Conservation (phyloP, 1,284 basidiomycete genomes). For the Veloboletus limbatus region DNA sequence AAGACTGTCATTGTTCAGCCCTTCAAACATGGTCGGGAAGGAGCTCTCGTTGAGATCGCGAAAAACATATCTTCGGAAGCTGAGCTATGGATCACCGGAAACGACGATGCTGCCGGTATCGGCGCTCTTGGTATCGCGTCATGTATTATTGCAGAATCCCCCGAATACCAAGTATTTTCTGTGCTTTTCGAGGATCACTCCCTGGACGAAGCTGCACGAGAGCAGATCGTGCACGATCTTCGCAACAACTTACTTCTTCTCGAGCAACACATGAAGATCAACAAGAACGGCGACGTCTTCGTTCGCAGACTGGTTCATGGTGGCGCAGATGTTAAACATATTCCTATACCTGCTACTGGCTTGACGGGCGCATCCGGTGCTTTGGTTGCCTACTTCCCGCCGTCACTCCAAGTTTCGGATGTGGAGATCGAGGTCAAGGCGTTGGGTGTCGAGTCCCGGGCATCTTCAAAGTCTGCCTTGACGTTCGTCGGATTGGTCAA, state of each 20-base stretch:
- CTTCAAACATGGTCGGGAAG: conserved; percentile 26
- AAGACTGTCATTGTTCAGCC: conserved; percentile 27
- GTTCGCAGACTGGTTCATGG: conserved; percentile 28
- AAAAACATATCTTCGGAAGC: conserved; percentile 25
- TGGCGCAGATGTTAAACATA: conserved; percentile 12
- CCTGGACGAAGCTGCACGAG: conserved; percentile 22
- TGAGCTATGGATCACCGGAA: conserved; percentile 30
- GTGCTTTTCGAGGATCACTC: conserved; percentile 31
- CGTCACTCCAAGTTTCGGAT: conserved; percentile 10
- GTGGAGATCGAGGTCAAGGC: conserved; percentile 18
- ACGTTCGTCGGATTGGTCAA: conserved; percentile 15
- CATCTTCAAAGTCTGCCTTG: conserved; percentile 9
- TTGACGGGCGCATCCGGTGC: conserved; percentile 11
- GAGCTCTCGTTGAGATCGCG: conserved; percentile 25
- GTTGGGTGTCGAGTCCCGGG: conserved; percentile 8
- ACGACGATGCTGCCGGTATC: conserved; percentile 30
- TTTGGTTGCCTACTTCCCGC: conserved; percentile 21
- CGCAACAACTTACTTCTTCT: conserved; percentile 27
- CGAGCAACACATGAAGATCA: conserved; percentile 31
- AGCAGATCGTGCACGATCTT: conserved; percentile 24
- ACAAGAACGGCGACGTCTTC: conserved; percentile 19
- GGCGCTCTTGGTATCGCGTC: conserved; percentile 31
- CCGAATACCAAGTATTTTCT: conserved; percentile 29
- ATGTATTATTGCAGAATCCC: conserved; percentile 29
- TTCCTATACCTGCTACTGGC: conserved; percentile 13